Conservation (phyloP, 225 moss, liverwort and hornwort species). For the Physcomitrium patens region DNA sequence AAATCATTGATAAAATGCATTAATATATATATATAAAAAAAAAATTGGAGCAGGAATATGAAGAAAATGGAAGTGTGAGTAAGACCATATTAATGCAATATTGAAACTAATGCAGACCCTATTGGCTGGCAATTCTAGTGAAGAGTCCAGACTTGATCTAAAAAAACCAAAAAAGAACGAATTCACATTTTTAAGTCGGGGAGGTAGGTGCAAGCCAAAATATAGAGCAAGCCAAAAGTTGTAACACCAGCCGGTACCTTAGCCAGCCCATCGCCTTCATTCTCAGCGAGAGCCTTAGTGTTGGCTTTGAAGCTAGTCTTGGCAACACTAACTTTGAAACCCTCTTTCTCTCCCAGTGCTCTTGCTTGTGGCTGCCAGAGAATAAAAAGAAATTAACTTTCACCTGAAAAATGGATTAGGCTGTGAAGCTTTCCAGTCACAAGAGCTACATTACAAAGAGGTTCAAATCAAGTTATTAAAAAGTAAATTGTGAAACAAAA, state of each 20-base stretch:
- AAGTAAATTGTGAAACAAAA: constrained; percentile 7
- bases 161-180: too few species aligned
- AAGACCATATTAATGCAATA: too few species aligned
- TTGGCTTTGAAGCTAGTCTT: constrained; percentile 99
- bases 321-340: constrained; percentile 80
- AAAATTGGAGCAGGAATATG: background rate
- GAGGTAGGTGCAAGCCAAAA: too few species aligned
- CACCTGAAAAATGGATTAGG: background rate
- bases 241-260: constrained; percentile 57
- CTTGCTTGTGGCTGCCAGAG: constrained; percentile 83
- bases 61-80: too few species aligned
- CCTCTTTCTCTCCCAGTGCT: constrained; percentile 85
- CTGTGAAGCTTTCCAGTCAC: too few species aligned
- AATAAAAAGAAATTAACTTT: background rate
- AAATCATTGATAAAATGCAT: constrained; percentile 22
- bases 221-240: too few species aligned
- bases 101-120: too few species aligned
- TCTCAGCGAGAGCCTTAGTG: constrained; percentile 99
- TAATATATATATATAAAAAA: constrained; percentile 21
- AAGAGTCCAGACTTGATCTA: too few species aligned
- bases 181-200: too few species aligned
- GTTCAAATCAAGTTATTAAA: background rate
- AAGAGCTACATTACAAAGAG: background rate
- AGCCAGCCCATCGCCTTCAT: constrained; percentile 96
- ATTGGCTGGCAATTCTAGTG: too few species aligned